Conservation (phyloP, 176 grass and related monocot species). For the Microstegium vimineum region DNA sequence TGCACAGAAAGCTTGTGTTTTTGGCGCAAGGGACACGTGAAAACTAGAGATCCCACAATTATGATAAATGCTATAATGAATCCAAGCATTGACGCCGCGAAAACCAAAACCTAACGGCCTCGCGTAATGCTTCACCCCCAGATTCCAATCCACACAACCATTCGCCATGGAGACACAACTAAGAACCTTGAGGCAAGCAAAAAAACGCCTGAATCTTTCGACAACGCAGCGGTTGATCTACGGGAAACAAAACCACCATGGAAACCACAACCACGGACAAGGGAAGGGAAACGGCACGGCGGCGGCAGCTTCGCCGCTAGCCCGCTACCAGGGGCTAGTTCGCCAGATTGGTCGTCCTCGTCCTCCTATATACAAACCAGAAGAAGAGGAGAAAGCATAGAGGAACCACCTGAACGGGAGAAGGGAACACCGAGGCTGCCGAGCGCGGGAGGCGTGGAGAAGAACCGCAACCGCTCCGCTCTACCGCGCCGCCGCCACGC, state of each 20-base stretch:
- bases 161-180: not conserved
- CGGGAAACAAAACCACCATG: not conserved
- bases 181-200: not conserved
- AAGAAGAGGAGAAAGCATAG: too few species aligned
- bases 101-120: not conserved
- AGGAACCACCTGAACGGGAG: not conserved
- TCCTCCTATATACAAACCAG: not conserved
- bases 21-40: not conserved
- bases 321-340: not conserved
- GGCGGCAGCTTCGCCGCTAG: not conserved
- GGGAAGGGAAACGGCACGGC: not conserved
- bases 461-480: not conserved
- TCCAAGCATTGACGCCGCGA: not conserved
- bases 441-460: not conserved
- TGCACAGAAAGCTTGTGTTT: not conserved
- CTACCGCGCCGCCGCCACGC: not conserved
- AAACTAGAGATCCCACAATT: not conserved
- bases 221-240: not conserved
- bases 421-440: not conserved
- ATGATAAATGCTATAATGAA: not conserved
- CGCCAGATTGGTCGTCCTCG: not conserved
- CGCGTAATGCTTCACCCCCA: not conserved
- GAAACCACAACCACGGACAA: not conserved
- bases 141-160: not conserved
- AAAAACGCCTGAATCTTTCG: not conserved